Percentiles rank a stretch among this genome's conserved stretches.
Evolutionary conservation across 768 basidiomycete genomes (phyloP).

Genomic region (Chiua virens): DNA sequence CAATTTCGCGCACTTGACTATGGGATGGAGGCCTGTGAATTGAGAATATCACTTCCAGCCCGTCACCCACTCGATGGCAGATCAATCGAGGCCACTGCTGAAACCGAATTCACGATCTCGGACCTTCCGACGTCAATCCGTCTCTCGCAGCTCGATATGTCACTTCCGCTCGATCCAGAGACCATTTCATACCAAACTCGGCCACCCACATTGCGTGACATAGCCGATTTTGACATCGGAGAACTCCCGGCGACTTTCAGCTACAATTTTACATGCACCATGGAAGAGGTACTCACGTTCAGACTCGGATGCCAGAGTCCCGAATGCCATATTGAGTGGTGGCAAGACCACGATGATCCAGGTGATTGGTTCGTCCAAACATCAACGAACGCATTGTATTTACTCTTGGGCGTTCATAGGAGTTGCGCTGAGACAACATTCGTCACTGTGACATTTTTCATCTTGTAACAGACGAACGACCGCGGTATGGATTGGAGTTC

Average conservation of each 20-base stretch:
- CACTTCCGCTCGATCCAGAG: background rate
- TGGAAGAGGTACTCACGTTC: constrained; percentile 6
- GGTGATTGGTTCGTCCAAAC: background rate
- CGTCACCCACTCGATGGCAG: background rate
- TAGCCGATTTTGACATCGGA: background rate
- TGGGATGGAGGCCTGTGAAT: constrained; percentile 4
- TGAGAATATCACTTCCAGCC: constrained; percentile 1
- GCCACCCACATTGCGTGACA: background rate
- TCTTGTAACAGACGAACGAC: background rate
- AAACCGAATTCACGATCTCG: background rate
- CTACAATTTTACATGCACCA: constrained; percentile 5
- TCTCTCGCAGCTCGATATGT: constrained; percentile 3
- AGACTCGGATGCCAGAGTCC: constrained; percentile 2
- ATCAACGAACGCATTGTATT: background rate
- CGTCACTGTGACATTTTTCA: background rate
- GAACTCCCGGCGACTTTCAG: background rate
- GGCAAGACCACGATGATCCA: background rate
- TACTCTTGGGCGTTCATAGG: background rate
- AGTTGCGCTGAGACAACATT: background rate
- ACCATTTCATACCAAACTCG: constrained; percentile 2
- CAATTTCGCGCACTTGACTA: constrained; percentile 6
- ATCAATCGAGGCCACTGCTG: background rate
- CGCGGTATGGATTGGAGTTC: no score
- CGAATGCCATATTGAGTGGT: constrained; percentile 6
- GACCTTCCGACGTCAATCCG: background rate